Percentiles rank a stretch among this genome's conserved stretches.
These are phyloP conservation scores for Psilocybe sp. DNA, from an alignment of 768 basidiomycete genomes.

Conservation along the genomic window DNA sequence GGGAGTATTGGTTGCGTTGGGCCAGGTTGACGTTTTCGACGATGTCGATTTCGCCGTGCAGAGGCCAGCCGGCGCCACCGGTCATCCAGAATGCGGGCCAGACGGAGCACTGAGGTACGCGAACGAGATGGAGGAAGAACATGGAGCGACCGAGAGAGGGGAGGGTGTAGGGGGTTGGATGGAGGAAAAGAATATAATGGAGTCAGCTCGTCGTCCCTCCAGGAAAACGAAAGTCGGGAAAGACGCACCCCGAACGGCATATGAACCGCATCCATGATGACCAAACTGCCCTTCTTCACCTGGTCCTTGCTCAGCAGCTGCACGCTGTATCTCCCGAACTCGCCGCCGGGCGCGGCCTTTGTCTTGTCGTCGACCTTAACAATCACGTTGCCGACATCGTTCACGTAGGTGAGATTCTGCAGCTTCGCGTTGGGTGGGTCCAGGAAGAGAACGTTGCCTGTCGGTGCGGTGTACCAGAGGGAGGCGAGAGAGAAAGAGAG, in stretches of 20 bases:
- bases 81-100: slow-evolving; percentile 15
- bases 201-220: not conserved
- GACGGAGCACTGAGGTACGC: slow-evolving; percentile 4
- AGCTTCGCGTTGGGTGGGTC: not conserved
- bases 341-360: not conserved
- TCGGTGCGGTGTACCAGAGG: too few relatives aligned
- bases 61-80: slow-evolving; percentile 9
- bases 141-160: too few relatives aligned
- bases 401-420: slow-evolving; percentile 4
- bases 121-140: not conserved
- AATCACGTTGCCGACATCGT: slow-evolving; percentile 8
- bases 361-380: slow-evolving; percentile 9
- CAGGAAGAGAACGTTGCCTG: slow-evolving; percentile 5
- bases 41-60: slow-evolving; percentile 11
- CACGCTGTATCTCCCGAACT: slow-evolving; percentile 6
- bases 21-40: slow-evolving; percentile 13
- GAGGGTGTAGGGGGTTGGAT: too few relatives aligned
- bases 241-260: slow-evolving; percentile 12
- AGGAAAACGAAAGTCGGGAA: not conserved
- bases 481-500: too few relatives aligned
- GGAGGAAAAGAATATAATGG: not conserved
- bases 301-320: slow-evolving; percentile 10
- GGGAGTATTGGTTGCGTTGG: slow-evolving; percentile 4
- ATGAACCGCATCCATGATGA: slow-evolving; percentile 12
- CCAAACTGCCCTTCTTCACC: slow-evolving; percentile 10